A percentile compares a stretch with the other conserved stretches of the same genome.
These are phyloP conservation scores for Pseudofabraea citricarpa DNA, from an alignment of 2,329 filamentous ascomycete genomes.

Conservation along the genomic window DNA sequence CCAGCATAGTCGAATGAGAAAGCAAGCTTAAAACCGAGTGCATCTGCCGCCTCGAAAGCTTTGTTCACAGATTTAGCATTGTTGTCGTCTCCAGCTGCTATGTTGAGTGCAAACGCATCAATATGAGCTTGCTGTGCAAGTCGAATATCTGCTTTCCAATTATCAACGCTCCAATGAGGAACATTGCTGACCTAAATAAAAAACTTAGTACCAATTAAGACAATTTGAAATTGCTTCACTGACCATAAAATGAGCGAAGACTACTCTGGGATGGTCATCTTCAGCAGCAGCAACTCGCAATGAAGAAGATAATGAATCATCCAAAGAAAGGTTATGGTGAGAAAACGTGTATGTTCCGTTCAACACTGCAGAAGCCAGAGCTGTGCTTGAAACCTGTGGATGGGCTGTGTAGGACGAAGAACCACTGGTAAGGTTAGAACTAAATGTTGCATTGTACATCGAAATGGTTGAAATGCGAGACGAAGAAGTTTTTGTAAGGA, in stretches of 20 bases:
- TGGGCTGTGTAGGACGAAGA: too few species aligned
- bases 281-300: too few species aligned
- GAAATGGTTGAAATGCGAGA: too few species aligned
- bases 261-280: background rate
- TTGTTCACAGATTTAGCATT: conserved; percentile 7
- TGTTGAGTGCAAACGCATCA: conserved; percentile 36
- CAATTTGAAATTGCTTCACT: background rate
- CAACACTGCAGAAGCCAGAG: too few species aligned
- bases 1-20: conserved; percentile 37
- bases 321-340: too few species aligned
- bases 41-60: conserved; percentile 24
- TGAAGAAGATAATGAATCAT: too few species aligned
- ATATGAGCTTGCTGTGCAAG: conserved; percentile 32
- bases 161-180: background rate
- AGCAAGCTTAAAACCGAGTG: conserved; percentile 33
- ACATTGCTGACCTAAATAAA: background rate
- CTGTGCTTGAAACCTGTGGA: too few species aligned
- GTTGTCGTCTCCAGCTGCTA: conserved; percentile 15
- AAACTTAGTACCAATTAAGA: background rate
- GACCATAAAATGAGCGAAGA: background rate
- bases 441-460: too few species aligned
- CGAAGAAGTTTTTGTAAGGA: too few species aligned
- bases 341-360: too few species aligned
- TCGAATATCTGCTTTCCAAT: conserved; percentile 30
- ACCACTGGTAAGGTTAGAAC: too few species aligned